These are phyloP conservation scores for Penicillium waksmanii DNA, from an alignment of 495 filamentous ascomycete species.

Conservation along the genomic window DNA sequence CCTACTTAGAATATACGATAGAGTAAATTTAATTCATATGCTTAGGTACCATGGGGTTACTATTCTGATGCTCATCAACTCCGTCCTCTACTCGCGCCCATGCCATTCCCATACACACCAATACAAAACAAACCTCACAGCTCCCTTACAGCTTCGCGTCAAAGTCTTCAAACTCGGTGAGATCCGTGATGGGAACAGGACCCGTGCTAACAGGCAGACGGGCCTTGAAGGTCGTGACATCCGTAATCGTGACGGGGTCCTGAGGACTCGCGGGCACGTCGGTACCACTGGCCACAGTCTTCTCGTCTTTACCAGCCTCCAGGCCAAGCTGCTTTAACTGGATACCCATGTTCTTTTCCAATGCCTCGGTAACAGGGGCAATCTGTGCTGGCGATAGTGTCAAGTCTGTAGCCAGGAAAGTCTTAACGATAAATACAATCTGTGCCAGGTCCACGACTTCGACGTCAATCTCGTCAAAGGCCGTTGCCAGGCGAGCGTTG, in stretches of 20 bases:
- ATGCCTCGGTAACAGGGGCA: constrained; percentile 47
- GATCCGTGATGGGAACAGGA: constrained; percentile 68
- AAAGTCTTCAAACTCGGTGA: constrained; percentile 82
- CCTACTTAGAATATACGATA: too few relatives aligned
- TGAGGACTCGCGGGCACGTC: constrained; percentile 13
- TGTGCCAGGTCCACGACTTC: constrained; percentile 43
- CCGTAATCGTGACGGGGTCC: constrained; percentile 60
- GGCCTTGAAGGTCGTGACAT: constrained; percentile 79
- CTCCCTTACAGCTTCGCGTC: constrained; percentile 70
- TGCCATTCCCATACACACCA: constrained; percentile 12
- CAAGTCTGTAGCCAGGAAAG: constrained; percentile 54
- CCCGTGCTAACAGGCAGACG: constrained; percentile 68
- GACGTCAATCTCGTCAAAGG: constrained; percentile 53
- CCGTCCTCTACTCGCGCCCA: constrained; percentile 14
- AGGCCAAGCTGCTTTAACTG: constrained; percentile 46
- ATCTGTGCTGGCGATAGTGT: constrained; percentile 47
- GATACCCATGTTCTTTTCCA: constrained; percentile 44
- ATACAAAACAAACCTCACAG: constrained; percentile 7
- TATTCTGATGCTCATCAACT: constrained; percentile 9
- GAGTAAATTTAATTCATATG: neutral
- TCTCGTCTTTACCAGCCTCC: constrained; percentile 30
- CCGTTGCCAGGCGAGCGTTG: constrained; percentile 41
- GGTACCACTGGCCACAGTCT: constrained; percentile 37
- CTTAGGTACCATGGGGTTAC: neutral
- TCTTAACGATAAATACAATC: constrained; percentile 48